phyloP scores from a whole-genome alignment of 2,329 filamentous ascomycete species.

The Xylariaceae sp. region DNA sequence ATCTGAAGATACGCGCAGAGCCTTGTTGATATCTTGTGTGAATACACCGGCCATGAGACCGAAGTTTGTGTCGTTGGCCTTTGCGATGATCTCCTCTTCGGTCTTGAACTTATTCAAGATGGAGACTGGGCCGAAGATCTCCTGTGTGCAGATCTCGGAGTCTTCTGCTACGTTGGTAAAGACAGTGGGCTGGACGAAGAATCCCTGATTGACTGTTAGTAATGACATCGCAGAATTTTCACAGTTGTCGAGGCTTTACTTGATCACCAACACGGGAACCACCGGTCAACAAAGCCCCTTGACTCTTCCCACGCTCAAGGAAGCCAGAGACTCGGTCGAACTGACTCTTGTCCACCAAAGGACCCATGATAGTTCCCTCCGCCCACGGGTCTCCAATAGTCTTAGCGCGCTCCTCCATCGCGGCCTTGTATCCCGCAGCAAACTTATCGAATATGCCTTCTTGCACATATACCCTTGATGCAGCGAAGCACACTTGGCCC shows the following conservation, averaged over 20 bases:
- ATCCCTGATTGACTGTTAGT: constrained; percentile 29
- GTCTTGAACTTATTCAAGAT: constrained; percentile 54
- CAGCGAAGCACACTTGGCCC: constrained; percentile 16
- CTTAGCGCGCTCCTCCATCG: constrained; percentile 14
- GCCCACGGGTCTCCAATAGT: constrained; percentile 12
- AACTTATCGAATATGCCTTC: constrained; percentile 20
- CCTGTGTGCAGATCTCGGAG: constrained; percentile 48
- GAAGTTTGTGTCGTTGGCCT: constrained; percentile 53
- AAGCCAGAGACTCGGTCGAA: constrained; percentile 45
- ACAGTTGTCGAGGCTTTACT: constrained; percentile 34
- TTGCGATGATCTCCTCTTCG: constrained; percentile 53
- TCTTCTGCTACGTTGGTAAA: constrained; percentile 42
- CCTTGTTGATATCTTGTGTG: constrained; percentile 62
- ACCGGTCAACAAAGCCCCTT: constrained; percentile 39
- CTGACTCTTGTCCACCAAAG: constrained; percentile 48
- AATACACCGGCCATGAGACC: constrained; percentile 50
- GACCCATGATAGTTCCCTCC: constrained; percentile 38
- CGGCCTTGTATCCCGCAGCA: constrained; percentile 15
- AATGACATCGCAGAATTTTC: neutral
- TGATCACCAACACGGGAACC: constrained; percentile 22
- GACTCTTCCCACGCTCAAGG: constrained; percentile 40
- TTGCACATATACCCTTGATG: constrained; percentile 17
- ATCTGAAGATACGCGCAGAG: constrained; percentile 50
- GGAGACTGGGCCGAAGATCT: constrained; percentile 59
- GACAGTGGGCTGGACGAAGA: constrained; percentile 45